Conservation (phyloP, 345 rosid genomes). For the Isatis tinctoria region DNA sequence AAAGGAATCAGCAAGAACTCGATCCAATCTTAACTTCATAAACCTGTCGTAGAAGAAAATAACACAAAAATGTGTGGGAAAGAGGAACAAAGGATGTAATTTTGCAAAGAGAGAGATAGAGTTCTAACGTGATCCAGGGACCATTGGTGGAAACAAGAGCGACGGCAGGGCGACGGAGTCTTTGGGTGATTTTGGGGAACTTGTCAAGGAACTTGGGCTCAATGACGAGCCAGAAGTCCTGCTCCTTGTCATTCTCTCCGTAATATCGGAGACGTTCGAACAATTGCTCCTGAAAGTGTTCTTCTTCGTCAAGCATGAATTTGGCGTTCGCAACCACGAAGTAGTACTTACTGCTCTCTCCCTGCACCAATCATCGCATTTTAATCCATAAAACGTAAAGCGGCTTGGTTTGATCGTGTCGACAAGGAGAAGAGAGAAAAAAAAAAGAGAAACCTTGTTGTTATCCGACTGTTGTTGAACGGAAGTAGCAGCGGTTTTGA, state of each 20-base stretch:
- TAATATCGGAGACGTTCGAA: slow-evolving; percentile 69
- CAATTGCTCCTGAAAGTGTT: slow-evolving; percentile 82
- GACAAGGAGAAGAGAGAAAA: not conserved
- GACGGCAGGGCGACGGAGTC: slow-evolving; percentile 90
- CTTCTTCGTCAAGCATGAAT: slow-evolving; percentile 98
- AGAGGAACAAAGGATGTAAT: not conserved
- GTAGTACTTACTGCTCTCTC: slow-evolving; percentile 52
- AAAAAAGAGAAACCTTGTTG: slow-evolving; percentile 10
- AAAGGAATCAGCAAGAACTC: slow-evolving; percentile 71
- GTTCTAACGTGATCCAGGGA: slow-evolving; percentile 86
- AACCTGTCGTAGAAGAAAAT: slow-evolving; percentile 44
- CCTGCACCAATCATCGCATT: slow-evolving; percentile 9
- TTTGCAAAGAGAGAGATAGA: not conserved
- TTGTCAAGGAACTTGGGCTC: slow-evolving; percentile 90
- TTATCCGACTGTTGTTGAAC: slow-evolving; percentile 3
- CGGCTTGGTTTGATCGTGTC: not conserved
- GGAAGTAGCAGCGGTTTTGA: slow-evolving; percentile 13
- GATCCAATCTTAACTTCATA: slow-evolving; percentile 94
- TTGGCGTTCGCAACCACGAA: slow-evolving; percentile 88
- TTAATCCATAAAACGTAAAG: not conserved
- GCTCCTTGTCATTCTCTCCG: slow-evolving; percentile 61
- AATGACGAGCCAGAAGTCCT: slow-evolving; percentile 89
- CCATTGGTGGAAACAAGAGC: slow-evolving; percentile 92
- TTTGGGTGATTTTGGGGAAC: slow-evolving; percentile 70
- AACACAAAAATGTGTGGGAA: not conserved